Base-by-base conservation (phyloP, 306 rosid species). In the Pachyrhizus erosus region DNA sequence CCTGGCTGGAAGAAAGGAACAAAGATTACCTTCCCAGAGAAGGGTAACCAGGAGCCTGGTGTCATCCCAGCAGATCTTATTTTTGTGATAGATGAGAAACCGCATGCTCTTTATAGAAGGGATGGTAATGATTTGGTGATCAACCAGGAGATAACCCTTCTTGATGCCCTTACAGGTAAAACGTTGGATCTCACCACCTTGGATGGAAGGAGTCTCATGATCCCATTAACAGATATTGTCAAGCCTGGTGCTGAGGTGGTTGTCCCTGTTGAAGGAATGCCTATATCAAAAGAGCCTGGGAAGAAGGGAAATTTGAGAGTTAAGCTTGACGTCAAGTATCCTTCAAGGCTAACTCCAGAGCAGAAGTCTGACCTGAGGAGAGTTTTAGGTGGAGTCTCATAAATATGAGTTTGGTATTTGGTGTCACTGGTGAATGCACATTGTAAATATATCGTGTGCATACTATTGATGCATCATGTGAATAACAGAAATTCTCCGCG, bases 1-100 rank as follows among this genome's bases (percentile, higher is more conserved):
- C 97, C 98, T 27, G 99, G 99, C 52, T 96, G 99, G 99, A 96
- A 96, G 87, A 96, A 92, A 83, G 99, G 99, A 54, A 96, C 98
- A 29, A 96, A 91, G 91, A 83, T 96, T 51, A 92, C 97, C 61
- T 96, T 96, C 85, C 91, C 94, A 0, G 94, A 92, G 89, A 96
- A 92, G 87, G 98, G 99, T 80, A 91, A 96, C 85, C 93, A 93
- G 74, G 94, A 91, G 85, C 97, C 91, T 13, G 96, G 97, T 31
- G 84, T 96, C 80, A 82, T 91, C 75, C 92, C 99, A 0, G 98
- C 98, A 3, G 99, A 96, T 88, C 87, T 93, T 27, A 73, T 91
- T 26, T 96, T 96, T 71, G 92, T 96, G 75, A 84, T 96, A 69
- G 99, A 92, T 43, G 99, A 96, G 90, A 96, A 96, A 85, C 98